Evolutionary conservation across 2,329 filamentous ascomycete genomes (phyloP).

Genomic region (Fusarium sp.): DNA sequence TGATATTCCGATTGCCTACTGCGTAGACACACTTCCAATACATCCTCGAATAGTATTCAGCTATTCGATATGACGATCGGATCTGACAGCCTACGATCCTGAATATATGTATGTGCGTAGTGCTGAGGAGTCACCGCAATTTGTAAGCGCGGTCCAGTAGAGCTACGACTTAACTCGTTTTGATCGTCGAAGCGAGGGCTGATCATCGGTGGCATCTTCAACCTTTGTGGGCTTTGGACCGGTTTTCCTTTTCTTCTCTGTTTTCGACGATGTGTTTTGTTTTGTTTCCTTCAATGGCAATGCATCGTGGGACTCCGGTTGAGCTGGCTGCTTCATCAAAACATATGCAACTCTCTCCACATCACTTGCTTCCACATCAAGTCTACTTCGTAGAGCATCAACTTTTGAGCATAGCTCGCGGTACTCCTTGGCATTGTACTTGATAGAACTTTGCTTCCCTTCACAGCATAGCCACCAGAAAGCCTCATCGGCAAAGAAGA

Average conservation of each 20-base stretch:
- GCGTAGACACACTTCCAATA: constrained; percentile 7
- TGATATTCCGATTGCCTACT: constrained; percentile 10
- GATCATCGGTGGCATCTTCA: constrained; percentile 31
- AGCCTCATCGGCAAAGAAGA: constrained; percentile 86
- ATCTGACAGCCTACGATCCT: background rate
- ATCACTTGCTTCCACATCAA: constrained; percentile 70
- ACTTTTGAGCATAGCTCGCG: constrained; percentile 62
- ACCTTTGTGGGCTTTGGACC: constrained; percentile 10
- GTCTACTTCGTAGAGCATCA: constrained; percentile 58
- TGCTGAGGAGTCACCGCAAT: background rate
- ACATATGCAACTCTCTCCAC: constrained; percentile 80
- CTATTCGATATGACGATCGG: background rate
- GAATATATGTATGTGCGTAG: background rate
- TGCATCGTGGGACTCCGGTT: constrained; percentile 11
- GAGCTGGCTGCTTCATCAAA: constrained; percentile 62
- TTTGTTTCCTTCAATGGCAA: constrained; percentile 21
- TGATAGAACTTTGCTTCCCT: constrained; percentile 66
- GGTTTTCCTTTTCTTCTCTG: constrained; percentile 44
- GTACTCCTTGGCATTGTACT: constrained; percentile 80
- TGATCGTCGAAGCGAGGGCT: constrained; percentile 42
- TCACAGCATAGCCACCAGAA: constrained; percentile 77
- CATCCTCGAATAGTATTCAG: constrained; percentile 7
- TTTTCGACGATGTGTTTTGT: constrained; percentile 6
- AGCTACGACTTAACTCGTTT: constrained; percentile 41
- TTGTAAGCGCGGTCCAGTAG: constrained; percentile 1